phyloP scores from a whole-genome alignment of 1,284 basidiomycete genomes.

The Heterobasidion parviporum region DNA sequence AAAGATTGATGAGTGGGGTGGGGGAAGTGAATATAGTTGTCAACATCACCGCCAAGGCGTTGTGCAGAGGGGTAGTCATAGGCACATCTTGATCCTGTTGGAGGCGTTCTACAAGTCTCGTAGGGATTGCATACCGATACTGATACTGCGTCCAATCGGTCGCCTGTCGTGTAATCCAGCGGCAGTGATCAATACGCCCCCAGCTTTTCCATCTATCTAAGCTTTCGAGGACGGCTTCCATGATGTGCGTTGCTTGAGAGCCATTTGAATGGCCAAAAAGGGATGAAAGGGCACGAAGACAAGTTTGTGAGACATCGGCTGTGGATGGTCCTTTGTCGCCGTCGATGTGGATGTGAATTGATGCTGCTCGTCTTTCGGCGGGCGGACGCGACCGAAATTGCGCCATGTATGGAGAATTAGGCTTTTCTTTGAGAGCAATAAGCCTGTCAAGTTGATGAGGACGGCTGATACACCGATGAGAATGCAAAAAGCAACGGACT shows the following conservation, averaged over 20 bases:
- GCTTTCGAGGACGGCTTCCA: constrained; percentile 63
- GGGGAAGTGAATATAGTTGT: constrained; percentile 79
- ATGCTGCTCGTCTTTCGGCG: constrained; percentile 74
- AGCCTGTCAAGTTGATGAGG: constrained; percentile 31
- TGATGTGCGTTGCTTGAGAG: constrained; percentile 64
- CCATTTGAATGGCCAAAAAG: constrained; percentile 75
- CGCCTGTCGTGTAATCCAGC: constrained; percentile 74
- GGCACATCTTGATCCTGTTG: constrained; percentile 58
- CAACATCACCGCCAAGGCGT: constrained; percentile 75
- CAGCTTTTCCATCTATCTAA: constrained; percentile 63
- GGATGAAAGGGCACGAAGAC: constrained; percentile 66
- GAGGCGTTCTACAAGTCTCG: constrained; percentile 77
- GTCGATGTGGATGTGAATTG: constrained; percentile 80
- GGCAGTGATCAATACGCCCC: constrained; percentile 67
- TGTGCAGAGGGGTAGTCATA: constrained; percentile 48
- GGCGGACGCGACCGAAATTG: constrained; percentile 75
- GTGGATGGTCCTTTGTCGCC: constrained; percentile 80
- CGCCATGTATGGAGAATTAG: constrained; percentile 67
- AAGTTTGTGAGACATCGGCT: constrained; percentile 68
- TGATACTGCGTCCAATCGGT: constrained; percentile 87
- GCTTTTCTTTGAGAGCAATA: constrained; percentile 53
- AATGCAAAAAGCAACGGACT: constrained; percentile 39
- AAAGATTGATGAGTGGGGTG: constrained; percentile 81
- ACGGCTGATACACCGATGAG: neutral
- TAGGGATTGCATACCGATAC: constrained; percentile 87